phyloP scores from a whole-genome alignment of 306 rosid genomes.

The Fragaria iinumae region DNA sequence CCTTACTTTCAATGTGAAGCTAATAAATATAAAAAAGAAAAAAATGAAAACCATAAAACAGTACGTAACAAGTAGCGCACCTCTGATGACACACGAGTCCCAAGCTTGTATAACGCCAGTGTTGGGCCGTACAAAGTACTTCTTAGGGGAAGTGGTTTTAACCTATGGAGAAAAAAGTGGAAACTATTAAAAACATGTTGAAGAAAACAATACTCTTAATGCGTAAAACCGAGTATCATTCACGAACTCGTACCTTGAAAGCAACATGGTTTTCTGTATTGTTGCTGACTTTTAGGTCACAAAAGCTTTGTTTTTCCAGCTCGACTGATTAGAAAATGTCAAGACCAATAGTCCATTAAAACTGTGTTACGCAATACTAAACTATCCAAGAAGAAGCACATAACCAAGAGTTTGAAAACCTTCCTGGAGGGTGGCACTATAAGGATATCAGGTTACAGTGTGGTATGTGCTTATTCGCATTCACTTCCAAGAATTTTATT shows the following conservation, averaged over 20 bases:
- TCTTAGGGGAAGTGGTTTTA: constrained; percentile 97
- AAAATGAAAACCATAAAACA: not conserved
- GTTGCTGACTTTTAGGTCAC: constrained; percentile 81
- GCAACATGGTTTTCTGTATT: constrained; percentile 76
- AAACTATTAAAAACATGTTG: not conserved
- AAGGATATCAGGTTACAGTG: not conserved
- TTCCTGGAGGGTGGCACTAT: not conserved
- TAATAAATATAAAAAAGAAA: not conserved
- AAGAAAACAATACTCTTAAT: constrained; percentile 12
- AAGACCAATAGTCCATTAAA: constrained; percentile 22
- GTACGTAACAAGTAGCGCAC: constrained; percentile 42
- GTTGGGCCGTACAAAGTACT: constrained; percentile 95
- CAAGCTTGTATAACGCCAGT: constrained; percentile 77
- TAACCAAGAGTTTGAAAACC: not conserved
- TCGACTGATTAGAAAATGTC: constrained; percentile 60
- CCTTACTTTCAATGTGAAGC: not conserved
- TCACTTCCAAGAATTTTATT: not conserved
- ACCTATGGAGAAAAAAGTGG: constrained; percentile 46
- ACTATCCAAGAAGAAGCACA: not conserved
- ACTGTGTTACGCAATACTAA: not conserved
- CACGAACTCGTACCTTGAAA: constrained; percentile 62
- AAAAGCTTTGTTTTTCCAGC: constrained; percentile 81
- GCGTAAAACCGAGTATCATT: not conserved
- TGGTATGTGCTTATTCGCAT: not conserved
- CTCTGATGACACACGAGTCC: constrained; percentile 90